Percentiles rank a stretch among this genome's conserved stretches.
Conservation (phyloP, 2,329 filamentous ascomycete species). For the Cercospora brassicicola region DNA sequence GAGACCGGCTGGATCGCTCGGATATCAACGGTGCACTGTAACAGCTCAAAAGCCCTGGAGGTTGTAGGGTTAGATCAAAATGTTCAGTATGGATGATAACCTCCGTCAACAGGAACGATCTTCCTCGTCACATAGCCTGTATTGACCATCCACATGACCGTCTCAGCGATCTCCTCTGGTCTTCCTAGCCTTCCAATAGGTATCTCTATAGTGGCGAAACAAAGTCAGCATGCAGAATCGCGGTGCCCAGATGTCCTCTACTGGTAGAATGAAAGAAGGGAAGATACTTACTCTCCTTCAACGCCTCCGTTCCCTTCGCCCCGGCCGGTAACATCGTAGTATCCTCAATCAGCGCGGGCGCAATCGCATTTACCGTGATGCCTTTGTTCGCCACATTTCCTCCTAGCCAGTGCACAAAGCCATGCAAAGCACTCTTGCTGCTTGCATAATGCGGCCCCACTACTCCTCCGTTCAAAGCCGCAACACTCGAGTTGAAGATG, state of each 20-base stretch:
- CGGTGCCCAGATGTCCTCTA: background rate
- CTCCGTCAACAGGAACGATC: slow-evolving; percentile 46
- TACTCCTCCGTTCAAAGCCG: slow-evolving; percentile 44
- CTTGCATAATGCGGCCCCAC: slow-evolving; percentile 46
- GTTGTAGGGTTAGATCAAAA: too few species aligned
- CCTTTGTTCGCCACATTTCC: slow-evolving; percentile 46
- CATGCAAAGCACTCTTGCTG: slow-evolving; percentile 48
- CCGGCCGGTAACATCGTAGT: slow-evolving; percentile 48
- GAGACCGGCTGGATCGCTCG: too few species aligned
- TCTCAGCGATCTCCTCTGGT: slow-evolving; percentile 51
- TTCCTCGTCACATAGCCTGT: slow-evolving; percentile 52
- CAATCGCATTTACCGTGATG: slow-evolving; percentile 52
- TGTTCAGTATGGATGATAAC: slow-evolving; percentile 35
- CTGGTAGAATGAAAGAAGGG: background rate
- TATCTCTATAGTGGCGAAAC: slow-evolving; percentile 35
- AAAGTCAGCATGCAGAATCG: background rate
- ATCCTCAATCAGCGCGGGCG: slow-evolving; percentile 47
- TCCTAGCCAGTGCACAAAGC: slow-evolving; percentile 51
- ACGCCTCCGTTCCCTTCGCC: slow-evolving; percentile 33
- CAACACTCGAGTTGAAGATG: slow-evolving; percentile 43
- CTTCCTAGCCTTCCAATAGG: slow-evolving; percentile 48
- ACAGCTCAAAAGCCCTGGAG: too few species aligned
- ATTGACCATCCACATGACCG: slow-evolving; percentile 51
- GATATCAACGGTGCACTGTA: too few species aligned
- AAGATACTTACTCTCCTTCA: slow-evolving; percentile 38